These are phyloP conservation scores for Sporothrix dimorphospora DNA, from an alignment of 2,329 filamentous ascomycete species.

Conservation along the genomic window DNA sequence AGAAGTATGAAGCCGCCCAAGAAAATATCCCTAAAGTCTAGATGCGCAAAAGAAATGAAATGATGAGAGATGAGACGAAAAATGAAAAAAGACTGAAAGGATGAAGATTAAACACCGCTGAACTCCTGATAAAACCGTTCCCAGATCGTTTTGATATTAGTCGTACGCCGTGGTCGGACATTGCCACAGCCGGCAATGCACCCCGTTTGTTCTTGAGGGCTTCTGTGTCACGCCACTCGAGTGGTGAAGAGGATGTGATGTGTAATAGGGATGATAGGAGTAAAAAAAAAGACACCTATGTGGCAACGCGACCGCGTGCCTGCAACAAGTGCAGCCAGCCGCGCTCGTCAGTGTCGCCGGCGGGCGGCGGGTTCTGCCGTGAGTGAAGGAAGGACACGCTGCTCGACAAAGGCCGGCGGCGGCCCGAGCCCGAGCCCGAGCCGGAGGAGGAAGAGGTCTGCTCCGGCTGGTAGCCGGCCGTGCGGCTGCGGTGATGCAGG, in stretches of 20 bases:
- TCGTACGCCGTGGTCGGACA: neutral
- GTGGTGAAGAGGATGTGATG: neutral
- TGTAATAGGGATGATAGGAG: too few relatives aligned
- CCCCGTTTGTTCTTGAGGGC: neutral
- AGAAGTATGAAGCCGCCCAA: neutral
- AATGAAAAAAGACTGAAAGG: neutral
- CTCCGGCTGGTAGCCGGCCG: slow-evolving; percentile 1
- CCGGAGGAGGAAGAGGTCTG: neutral
- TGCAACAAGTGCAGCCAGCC: slow-evolving; percentile 44
- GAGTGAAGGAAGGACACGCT: slow-evolving; percentile 35
- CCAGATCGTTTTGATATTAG: slow-evolving; percentile 3
- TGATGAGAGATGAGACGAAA: slow-evolving; percentile 1
- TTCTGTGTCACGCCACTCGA: slow-evolving; percentile 5
- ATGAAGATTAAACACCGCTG: neutral
- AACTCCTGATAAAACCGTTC: neutral
- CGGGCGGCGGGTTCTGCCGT: slow-evolving; percentile 33
- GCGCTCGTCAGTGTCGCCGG: slow-evolving; percentile 40
- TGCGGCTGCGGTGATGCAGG: neutral
- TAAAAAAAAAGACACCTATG: neutral
- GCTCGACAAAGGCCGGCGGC: slow-evolving; percentile 36
- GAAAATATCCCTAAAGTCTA: neutral
- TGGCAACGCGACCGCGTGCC: slow-evolving; percentile 42
- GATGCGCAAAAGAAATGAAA: neutral
- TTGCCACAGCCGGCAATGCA: neutral
- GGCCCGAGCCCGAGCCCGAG: neutral